Percentiles rank a stretch among this genome's conserved stretches.
These are phyloP conservation scores for Clarireedia sp. DNA, from an alignment of 2,329 filamentous ascomycete genomes.

Conservation along the genomic window DNA sequence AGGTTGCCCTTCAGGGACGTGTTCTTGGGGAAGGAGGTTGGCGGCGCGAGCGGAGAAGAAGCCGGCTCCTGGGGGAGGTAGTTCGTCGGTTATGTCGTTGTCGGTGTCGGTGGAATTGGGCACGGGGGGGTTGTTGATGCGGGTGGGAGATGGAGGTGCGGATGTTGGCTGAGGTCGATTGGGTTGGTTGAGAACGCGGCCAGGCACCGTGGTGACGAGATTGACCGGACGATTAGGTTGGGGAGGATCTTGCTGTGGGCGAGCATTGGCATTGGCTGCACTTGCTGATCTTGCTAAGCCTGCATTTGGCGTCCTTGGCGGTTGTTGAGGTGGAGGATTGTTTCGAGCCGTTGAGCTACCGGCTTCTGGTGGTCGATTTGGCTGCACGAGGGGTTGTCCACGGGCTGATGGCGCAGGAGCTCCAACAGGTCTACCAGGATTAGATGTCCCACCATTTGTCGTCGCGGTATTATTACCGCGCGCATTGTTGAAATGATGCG, in stretches of 20 bases:
- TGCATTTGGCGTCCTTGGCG: slow-evolving; percentile 28
- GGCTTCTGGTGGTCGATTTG: slow-evolving; percentile 22
- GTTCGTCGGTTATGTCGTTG: slow-evolving; percentile 11
- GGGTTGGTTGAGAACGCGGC: slow-evolving; percentile 27
- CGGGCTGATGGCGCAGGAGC: slow-evolving; percentile 6
- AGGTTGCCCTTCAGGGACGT: slow-evolving; percentile 13
- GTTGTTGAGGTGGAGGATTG: slow-evolving; percentile 18
- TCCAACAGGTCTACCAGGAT: slow-evolving; percentile 26
- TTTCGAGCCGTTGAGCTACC: slow-evolving; percentile 10
- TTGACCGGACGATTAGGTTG: slow-evolving; percentile 12
- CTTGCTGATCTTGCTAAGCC: slow-evolving; percentile 24
- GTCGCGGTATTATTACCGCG: slow-evolving; percentile 12
- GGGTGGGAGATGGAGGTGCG: slow-evolving; percentile 20
- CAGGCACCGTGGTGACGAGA: slow-evolving; percentile 15
- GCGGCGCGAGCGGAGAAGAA: slow-evolving; percentile 68
- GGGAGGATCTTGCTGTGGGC: slow-evolving; percentile 15
- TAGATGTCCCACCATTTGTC: slow-evolving; percentile 12
- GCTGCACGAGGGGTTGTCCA: slow-evolving; percentile 23
- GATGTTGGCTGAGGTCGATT: slow-evolving; percentile 18
- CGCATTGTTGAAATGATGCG: slow-evolving; percentile 16
- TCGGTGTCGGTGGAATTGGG: slow-evolving; percentile 11
- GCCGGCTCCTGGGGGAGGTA: slow-evolving; percentile 31
- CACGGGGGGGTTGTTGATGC: background rate
- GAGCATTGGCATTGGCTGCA: slow-evolving; percentile 14
- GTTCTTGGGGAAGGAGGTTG: slow-evolving; percentile 42